Percentiles rank a stretch among this genome's conserved stretches.
These are phyloP conservation scores for Yamadazyma phyllophila DNA, from an alignment of 805 yeast species.

Conservation along the genomic window DNA sequence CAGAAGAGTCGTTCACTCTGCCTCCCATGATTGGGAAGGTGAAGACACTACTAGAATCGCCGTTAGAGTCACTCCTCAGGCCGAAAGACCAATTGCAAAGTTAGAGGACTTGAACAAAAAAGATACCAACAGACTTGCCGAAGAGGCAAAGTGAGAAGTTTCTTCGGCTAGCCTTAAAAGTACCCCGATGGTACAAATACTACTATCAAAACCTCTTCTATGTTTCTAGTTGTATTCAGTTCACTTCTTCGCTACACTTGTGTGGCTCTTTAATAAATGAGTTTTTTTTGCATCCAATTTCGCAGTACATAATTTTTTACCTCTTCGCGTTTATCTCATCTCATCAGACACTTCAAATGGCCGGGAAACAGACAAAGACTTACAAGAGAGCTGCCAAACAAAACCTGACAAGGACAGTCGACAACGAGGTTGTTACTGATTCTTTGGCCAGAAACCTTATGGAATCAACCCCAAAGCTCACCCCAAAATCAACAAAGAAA, in stretches of 20 bases:
- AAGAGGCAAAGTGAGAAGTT: neutral
- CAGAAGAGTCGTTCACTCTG: conserved; percentile 36
- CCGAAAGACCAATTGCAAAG: conserved; percentile 36
- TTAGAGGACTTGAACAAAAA: conserved; percentile 35
- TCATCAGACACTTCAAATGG: neutral
- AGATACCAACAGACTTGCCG: conserved; percentile 17
- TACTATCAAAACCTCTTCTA: neutral
- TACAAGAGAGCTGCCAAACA: conserved; percentile 55
- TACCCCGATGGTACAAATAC: too few relatives aligned
- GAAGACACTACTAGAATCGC: conserved; percentile 31
- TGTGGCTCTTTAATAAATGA: neutral
- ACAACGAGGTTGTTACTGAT: conserved; percentile 66
- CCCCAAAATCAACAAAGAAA: conserved; percentile 54
- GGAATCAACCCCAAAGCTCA: conserved; percentile 54
- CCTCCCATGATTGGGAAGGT: conserved; percentile 35
- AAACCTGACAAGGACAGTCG: conserved; percentile 54
- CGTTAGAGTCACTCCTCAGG: conserved; percentile 38
- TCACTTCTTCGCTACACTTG: neutral
- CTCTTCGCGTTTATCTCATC: conserved; percentile 9
- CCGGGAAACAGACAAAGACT: conserved; percentile 48
- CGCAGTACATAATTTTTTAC: neutral
- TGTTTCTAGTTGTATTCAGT: neutral
- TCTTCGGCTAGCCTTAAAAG: too few relatives aligned
- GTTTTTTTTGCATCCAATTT: conserved; percentile 3
- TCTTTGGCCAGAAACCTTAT: conserved; percentile 67